Base-by-base conservation (phyloP, 805 yeast species). In the Lipomyces yamanashiensis region DNA sequence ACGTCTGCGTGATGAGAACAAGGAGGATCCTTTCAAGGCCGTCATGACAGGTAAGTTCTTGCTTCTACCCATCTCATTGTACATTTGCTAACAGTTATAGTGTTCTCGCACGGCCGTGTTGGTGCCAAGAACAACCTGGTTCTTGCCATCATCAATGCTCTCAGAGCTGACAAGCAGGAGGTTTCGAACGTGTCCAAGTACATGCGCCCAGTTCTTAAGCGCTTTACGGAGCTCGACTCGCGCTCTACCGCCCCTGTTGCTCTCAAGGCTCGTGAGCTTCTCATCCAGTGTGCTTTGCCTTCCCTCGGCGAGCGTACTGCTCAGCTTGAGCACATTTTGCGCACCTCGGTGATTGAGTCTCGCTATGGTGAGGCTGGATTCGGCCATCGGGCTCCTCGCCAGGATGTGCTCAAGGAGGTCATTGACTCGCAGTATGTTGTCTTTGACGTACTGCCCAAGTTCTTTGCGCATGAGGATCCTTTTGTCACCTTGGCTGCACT, bases 341-440 rank as follows among this genome's bases (percentile, higher is more conserved):
- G 91, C 77, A 86, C 96, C 9, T 87, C 97, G 43, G 98, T 95
- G 54, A 89, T 92, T 71, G 92, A 89, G 71, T 85, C 96, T 39
- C 84, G 87, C 36, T 95, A 92, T 73, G 99, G 98, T 72, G 96
- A 90, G 71, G 83, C 87, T 52, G 89, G 87, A 63, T 79, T 84
- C 44, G 85, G 84, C 70, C 93, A 91, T 74, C 84, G 90, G 69
- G 84, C 86, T 67, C 99, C 99, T 40, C 89, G 88, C 73, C 79
- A 88, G 73, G 87, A 87, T 44, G 82, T 90, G 63, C 84, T 95
- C 71, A 86, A 88, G 68, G 98, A 95, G 77, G 95, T 95, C 62
- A 92, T 95, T 71, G 99, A 95, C 75, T 92, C 98, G 56, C 92
- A 90, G 76, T 96, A 90, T 79, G 90, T 93, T 64, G 98, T 95